Base-by-base conservation (phyloP, 1,284 basidiomycete species). In the Sporisorium scitamineum region DNA sequence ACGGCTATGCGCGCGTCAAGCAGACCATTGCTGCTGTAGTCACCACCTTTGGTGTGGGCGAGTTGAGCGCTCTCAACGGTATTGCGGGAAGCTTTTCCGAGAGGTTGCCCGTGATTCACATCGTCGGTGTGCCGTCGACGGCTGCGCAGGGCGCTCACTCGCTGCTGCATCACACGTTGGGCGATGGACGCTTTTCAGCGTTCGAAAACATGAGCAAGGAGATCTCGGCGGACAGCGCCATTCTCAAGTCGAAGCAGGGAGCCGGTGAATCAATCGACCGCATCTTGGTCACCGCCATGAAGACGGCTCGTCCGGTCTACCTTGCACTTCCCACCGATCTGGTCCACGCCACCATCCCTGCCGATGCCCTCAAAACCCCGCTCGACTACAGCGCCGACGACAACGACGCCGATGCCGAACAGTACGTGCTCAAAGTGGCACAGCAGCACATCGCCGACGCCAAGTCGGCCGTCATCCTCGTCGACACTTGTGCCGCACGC, bases 81-180 rank as follows among this genome's bases (percentile, higher is more conserved):
- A 86, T 87, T n/a, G 86, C 87, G 3, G 88, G 87, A 22, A 81
- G 82, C 52, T 86, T 87, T 57, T 91, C 93, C 27, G 95, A 98
- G 86, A 92, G 94, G 87, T 90, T 98, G 6, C 95, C 95, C 9
- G 89, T 98, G 5, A 88, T 98, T 7, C 95, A 98, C 84, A 90
- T 98, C 53, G 95, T 92, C 54, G 95, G 95, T 64, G 90, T 91
- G 1, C 95, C 95, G 0, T 92, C 90, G 74, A 93, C 92, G 1
- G 78, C 87, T 14, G 90, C 93, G 74, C 91, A 93, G 79, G 91
- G 89, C 31, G 72, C 80, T 18, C 76, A 81, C 7, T 81, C 83
- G 3, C 62, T 87, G 34, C 79, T 87, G n/a, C 87, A 87, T 73
- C 86, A 87, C 76, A 86, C 83, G 14, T 54, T 84, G 50, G 83